Percentiles rank a stretch among this genome's conserved stretches.
These are phyloP conservation scores for Cercospora berteroae DNA, from an alignment of 2,329 filamentous ascomycete species.

Conservation along the genomic window DNA sequence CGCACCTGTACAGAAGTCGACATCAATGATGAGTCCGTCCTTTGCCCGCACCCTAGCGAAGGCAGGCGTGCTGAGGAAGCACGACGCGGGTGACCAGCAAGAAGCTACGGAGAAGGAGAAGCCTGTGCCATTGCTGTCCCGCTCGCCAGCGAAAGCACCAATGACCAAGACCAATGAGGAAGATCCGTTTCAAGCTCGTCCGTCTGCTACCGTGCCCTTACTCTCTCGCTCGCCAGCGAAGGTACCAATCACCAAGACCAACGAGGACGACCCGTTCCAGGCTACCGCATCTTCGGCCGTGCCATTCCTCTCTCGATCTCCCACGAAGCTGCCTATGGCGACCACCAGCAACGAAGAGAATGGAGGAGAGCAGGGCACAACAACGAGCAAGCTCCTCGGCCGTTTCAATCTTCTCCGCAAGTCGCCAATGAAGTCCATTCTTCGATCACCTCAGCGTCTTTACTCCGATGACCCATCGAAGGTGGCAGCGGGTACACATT, in stretches of 20 bases:
- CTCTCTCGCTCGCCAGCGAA: constrained; percentile 34
- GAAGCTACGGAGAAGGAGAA: constrained; percentile 12
- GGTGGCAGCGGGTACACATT: constrained; percentile 60
- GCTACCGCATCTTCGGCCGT: constrained; percentile 18
- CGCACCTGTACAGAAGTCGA: constrained; percentile 17
- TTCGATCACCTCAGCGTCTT: constrained; percentile 59
- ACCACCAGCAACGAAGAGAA: constrained; percentile 5
- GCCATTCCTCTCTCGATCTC: constrained; percentile 37
- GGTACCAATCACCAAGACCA: constrained; percentile 23
- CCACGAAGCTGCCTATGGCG: constrained; percentile 31
- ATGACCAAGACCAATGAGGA: constrained; percentile 22
- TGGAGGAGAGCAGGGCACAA: constrained; percentile 34
- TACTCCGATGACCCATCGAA: constrained; percentile 60
- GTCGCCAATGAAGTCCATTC: constrained; percentile 60
- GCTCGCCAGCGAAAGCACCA: constrained; percentile 33
- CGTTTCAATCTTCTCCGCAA: constrained; percentile 52
- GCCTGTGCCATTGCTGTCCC: constrained; percentile 31
- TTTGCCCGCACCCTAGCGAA: constrained; percentile 33
- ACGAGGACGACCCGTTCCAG: constrained; percentile 18
- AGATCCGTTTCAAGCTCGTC: constrained; percentile 13
- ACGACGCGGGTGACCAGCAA: not conserved
- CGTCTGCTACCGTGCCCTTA: constrained; percentile 23
- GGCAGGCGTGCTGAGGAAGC: constrained; percentile 15
- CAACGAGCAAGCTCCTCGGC: constrained; percentile 40
- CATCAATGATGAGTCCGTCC: constrained; percentile 24